Percentiles rank a stretch among this genome's conserved stretches.
Evolutionary conservation across 352 stramenopile genomes (phyloP).

Genomic region (Elongisporangium prolatum): DNA sequence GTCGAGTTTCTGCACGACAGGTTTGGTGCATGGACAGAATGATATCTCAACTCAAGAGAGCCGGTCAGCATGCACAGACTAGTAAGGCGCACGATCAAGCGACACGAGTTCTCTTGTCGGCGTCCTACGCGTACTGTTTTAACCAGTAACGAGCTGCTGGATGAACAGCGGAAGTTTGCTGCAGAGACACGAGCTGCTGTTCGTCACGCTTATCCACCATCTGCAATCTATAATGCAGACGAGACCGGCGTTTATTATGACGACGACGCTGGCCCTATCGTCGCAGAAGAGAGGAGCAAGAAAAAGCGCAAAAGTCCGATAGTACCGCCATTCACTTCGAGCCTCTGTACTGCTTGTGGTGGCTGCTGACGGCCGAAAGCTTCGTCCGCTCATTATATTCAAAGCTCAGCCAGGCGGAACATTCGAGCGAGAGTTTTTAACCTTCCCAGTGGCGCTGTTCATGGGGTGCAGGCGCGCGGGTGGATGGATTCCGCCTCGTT

Average conservation of each 20-base stretch:
- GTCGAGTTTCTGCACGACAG: slow-evolving; percentile 15
- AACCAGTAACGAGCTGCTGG: slow-evolving; percentile 4
- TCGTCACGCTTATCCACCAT: not conserved
- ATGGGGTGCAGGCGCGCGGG: too few species aligned
- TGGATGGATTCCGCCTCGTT: too few species aligned
- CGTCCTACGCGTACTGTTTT: slow-evolving; percentile 11
- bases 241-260: too few species aligned
- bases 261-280: slow-evolving; percentile 10
- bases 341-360: slow-evolving; percentile 14
- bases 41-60: too few species aligned
- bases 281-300: slow-evolving; percentile 6
- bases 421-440: too few species aligned
- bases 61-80: too few species aligned
- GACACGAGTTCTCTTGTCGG: slow-evolving; percentile 15
- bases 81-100: slow-evolving; percentile 6
- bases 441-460: too few species aligned
- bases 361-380: slow-evolving; percentile 10
- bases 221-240: slow-evolving; percentile 14
- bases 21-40: slow-evolving; percentile 6
- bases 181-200: not conserved
- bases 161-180: slow-evolving; percentile 11
- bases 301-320: slow-evolving; percentile 4
- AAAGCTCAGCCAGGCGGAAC: slow-evolving; percentile 11
- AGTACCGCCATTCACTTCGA: slow-evolving; percentile 1
- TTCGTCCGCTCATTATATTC: slow-evolving; percentile 14